Base-by-base conservation (phyloP, 2,329 filamentous ascomycete genomes). In the Sarocladium strictum region DNA sequence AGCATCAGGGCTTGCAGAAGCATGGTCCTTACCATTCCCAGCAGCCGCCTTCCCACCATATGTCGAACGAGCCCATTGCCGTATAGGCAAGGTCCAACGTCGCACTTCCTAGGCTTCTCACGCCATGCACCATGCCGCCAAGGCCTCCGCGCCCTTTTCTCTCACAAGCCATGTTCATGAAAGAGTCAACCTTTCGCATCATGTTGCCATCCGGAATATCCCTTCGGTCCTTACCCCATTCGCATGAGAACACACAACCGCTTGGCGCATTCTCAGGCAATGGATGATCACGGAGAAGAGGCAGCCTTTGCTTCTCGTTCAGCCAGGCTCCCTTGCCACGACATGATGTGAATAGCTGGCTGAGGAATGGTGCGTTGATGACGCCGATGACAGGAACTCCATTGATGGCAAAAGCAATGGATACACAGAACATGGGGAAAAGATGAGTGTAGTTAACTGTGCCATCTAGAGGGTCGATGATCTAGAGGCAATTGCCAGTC, bases 371-470 rank as follows among this genome's bases (percentile, higher is more conserved):
- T 0, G 87, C 86, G 62, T 87, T 82, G 63, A 91, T 85, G 45
- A 90, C 79, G 19, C 88, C 88, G 52, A 91, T 80, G 2, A 85
- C 68, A 2, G 88, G 85, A 26, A 73, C 68, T 6, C 78, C 75
- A 17, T 78, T 68, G 54, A 88, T 64, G 23, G 86, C 74, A 63
- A 91, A 84, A 50, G 78, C 87, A 62, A 91, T 90, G 33, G 85
- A 89, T 41, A 91, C 84, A 67, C 88, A 91, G 71, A 89, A 90
- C 84, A 90, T 89, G 56, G 86, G 86, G 64, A 89, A 90, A 5
- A 89, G 77, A 67, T 91, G 88, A 27, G 87, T 89, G 71, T 87
- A 91, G 73, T 91, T 91, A 57, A 91, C 86, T 2, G 88, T 91
- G 73, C 86, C 87, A 63, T 91, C 87, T 26, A 91, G 76, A 10